Conservation (phyloP, 208 protist genomes). For the Trypanosomatidae sp. region DNA sequence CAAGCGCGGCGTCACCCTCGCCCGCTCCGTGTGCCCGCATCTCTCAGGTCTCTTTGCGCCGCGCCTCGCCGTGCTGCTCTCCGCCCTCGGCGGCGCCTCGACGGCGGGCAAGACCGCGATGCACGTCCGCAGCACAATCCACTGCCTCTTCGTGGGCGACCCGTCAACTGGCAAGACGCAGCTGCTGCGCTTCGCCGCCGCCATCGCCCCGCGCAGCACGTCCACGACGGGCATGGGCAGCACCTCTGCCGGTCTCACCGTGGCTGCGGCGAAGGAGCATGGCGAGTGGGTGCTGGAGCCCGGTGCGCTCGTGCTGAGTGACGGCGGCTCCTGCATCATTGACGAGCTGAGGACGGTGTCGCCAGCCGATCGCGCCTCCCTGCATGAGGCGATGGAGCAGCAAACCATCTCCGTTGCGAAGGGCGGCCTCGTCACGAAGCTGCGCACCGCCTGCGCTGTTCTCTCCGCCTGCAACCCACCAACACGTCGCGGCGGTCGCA, state of each 20-base stretch:
- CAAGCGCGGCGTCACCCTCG: slow-evolving; percentile 50
- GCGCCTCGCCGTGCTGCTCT: slow-evolving; percentile 77
- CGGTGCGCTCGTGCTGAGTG: slow-evolving; percentile 96
- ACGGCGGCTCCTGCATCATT: slow-evolving; percentile 98
- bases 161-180: slow-evolving; percentile 98
- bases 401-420: slow-evolving; percentile 97
- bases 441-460: slow-evolving; percentile 94
- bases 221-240: slow-evolving; percentile 92
- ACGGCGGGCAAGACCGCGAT: slow-evolving; percentile 63
- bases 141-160: slow-evolving; percentile 98
- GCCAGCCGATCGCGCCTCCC: slow-evolving; percentile 91
- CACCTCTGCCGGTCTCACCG: slow-evolving; percentile 92
- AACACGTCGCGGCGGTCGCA: slow-evolving; percentile 42
- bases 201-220: slow-evolving; percentile 80
- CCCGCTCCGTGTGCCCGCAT: slow-evolving; percentile 71
- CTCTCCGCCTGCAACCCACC: slow-evolving; percentile 97
- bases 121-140: slow-evolving; percentile 93
- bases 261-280: slow-evolving; percentile 87
- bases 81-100: slow-evolving; percentile 60
- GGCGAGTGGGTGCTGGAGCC: slow-evolving; percentile 96
- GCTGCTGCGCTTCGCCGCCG: slow-evolving; percentile 81
- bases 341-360: slow-evolving; percentile 97
- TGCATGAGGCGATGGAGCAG: slow-evolving; percentile 99
- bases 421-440: slow-evolving; percentile 96
- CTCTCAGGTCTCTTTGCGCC: slow-evolving; percentile 81